A percentile compares a stretch with the other conserved stretches of the same genome.
phyloP scores from a whole-genome alignment of 768 basidiomycete genomes.

The Pholiota microspora region DNA sequence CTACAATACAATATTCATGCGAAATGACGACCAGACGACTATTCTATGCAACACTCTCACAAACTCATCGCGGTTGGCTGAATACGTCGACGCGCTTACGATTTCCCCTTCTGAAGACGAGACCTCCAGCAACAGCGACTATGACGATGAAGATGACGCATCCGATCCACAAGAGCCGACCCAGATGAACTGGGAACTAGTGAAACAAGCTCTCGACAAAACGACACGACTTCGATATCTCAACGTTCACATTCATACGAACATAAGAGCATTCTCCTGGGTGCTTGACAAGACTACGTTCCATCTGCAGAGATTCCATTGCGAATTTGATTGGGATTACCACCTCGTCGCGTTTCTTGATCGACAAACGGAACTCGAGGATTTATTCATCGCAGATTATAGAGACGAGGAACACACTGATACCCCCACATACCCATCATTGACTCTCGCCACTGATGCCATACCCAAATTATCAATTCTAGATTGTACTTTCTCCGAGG shows the following conservation, averaged over 20 bases:
- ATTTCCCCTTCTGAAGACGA: constrained; percentile 38
- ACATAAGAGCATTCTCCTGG: constrained; percentile 37
- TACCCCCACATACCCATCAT: constrained; percentile 22
- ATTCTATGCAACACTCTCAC: constrained; percentile 47
- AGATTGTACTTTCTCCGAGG: constrained; percentile 70
- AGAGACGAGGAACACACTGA: constrained; percentile 24
- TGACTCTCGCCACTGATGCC: constrained; percentile 26
- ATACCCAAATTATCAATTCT: constrained; percentile 52
- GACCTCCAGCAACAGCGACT: constrained; percentile 27
- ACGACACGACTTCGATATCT: constrained; percentile 49
- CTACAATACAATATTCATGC: constrained; percentile 57
- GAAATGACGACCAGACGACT: constrained; percentile 35
- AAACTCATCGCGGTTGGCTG: constrained; percentile 43
- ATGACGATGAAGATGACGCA: constrained; percentile 21
- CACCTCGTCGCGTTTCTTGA: constrained; percentile 53
- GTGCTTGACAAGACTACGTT: constrained; percentile 43
- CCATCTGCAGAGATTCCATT: constrained; percentile 58
- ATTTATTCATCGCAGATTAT: constrained; percentile 50
- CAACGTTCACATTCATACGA: constrained; percentile 44
- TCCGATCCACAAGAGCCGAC: constrained; percentile 22
- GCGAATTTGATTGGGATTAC: constrained; percentile 65
- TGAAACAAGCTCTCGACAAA: constrained; percentile 49
- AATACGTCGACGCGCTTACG: constrained; percentile 52
- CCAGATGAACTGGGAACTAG: constrained; percentile 45
- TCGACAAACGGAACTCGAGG: constrained; percentile 42